These are phyloP conservation scores for Fraxinus baroniana DNA, from an alignment of 305 asterid species.

Conservation along the genomic window DNA sequence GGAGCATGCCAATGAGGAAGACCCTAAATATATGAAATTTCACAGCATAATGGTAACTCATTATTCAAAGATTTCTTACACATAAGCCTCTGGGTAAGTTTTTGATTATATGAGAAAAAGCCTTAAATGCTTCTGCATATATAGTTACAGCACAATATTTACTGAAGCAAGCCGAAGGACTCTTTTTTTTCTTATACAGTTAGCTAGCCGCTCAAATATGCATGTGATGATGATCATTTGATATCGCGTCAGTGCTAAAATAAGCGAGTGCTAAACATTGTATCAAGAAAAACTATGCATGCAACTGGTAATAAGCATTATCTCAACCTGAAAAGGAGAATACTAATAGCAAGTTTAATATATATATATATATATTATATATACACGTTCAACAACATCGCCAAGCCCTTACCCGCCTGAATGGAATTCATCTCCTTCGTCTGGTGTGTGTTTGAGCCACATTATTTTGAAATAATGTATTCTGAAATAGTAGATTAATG, in stretches of 20 bases:
- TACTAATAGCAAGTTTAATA: not conserved
- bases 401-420: no score
- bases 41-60: conserved; percentile 25
- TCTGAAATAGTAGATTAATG: no score
- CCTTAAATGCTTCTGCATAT: conserved; percentile 21
- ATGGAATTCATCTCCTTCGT: no score
- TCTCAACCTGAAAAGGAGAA: not conserved
- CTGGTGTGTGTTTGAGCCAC: no score
- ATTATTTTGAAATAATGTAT: no score
- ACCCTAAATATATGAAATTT: not conserved
- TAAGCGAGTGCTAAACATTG: not conserved
- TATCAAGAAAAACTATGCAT: not conserved
- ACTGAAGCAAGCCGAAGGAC: not conserved
- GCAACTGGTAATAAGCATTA: not conserved
- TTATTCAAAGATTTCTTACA: conserved; percentile 40
- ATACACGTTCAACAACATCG: no score
- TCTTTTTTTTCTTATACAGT: not conserved
- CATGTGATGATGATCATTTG: conserved; percentile 2
- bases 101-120: conserved; percentile 17
- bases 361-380: no score
- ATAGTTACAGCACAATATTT: not conserved
- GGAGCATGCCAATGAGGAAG: not conserved
- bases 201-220: not conserved
- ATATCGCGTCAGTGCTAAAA: not conserved
- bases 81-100: conserved; percentile 33